Evolutionary conservation across 2,329 filamentous ascomycete genomes (phyloP).

Genomic region (Colletotrichum spaethianum): DNA sequence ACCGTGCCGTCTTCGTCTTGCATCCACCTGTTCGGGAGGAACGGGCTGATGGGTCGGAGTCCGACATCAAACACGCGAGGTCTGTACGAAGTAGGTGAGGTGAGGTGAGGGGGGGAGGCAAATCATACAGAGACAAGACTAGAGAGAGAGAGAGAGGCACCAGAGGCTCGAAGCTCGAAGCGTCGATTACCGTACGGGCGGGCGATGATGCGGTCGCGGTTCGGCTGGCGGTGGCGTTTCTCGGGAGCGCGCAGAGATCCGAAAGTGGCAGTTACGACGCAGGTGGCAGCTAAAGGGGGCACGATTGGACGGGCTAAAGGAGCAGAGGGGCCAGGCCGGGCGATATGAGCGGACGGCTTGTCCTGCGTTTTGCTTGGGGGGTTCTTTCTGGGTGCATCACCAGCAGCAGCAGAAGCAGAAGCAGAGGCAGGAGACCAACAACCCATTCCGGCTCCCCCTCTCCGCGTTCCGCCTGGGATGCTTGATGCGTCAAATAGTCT

Average conservation of each 20-base stretch:
- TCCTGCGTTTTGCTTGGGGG: neutral
- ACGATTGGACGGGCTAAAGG: conserved; percentile 2
- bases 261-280: conserved; percentile 15
- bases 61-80: conserved; percentile 26
- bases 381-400: neutral
- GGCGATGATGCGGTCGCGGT: conserved; percentile 20
- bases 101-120: conserved; percentile 5
- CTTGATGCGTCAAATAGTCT: conserved; percentile 2
- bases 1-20: conserved; percentile 16
- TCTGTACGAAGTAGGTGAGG: neutral
- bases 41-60: conserved; percentile 1
- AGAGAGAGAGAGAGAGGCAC: neutral
- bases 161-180: neutral
- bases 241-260: neutral
- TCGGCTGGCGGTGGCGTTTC: neutral
- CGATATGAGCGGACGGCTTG: neutral
- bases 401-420: neutral
- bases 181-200: neutral
- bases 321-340: neutral
- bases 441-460: conserved; percentile 22
- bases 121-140: conserved; percentile 22
- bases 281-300: neutral
- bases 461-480: conserved; percentile 22
- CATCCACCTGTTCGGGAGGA: conserved; percentile 3
- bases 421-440: neutral